A percentile compares a stretch with the other conserved stretches of the same genome.
Evolutionary conservation across 805 yeast genomes (phyloP).

Genomic region (Candida dajiaensis): DNA sequence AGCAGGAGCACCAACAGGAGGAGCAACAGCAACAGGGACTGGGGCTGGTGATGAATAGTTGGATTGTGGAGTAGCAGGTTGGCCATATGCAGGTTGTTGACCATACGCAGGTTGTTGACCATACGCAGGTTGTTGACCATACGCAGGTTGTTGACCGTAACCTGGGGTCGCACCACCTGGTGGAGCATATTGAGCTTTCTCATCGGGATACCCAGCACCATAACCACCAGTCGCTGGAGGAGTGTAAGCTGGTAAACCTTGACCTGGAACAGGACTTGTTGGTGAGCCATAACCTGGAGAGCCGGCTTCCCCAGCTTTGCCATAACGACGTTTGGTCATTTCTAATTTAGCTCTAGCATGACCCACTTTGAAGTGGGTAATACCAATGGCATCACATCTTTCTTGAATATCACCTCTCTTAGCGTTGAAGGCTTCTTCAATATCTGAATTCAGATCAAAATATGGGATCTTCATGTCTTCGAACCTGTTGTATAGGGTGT

Average conservation of each 20-base stretch:
- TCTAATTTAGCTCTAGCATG: conserved; percentile 83
- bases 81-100: conserved; percentile 20
- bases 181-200: conserved; percentile 25
- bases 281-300: conserved; percentile 29
- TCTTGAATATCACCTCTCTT: conserved; percentile 93
- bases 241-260: conserved; percentile 32
- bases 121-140: conserved; percentile 22
- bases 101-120: conserved; percentile 22
- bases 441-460: conserved; percentile 81
- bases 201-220: conserved; percentile 28
- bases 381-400: conserved; percentile 80
- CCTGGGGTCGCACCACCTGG: conserved; percentile 21
- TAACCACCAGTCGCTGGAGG: conserved; percentile 27
- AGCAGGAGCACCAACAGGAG: conserved; percentile 26
- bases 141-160: conserved; percentile 22
- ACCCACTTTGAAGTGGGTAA: conserved; percentile 85
- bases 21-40: conserved; percentile 23
- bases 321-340: conserved; percentile 72
- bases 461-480: conserved; percentile 97
- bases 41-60: conserved; percentile 25
- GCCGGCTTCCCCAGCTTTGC: conserved; percentile 39
- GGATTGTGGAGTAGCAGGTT: conserved; percentile 26
- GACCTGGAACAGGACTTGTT: conserved; percentile 17
- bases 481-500: conserved; percentile 84
- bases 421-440: conserved; percentile 66